Base-by-base conservation (phyloP, 1,284 basidiomycete species). In the Chondrostereum purpureum region DNA sequence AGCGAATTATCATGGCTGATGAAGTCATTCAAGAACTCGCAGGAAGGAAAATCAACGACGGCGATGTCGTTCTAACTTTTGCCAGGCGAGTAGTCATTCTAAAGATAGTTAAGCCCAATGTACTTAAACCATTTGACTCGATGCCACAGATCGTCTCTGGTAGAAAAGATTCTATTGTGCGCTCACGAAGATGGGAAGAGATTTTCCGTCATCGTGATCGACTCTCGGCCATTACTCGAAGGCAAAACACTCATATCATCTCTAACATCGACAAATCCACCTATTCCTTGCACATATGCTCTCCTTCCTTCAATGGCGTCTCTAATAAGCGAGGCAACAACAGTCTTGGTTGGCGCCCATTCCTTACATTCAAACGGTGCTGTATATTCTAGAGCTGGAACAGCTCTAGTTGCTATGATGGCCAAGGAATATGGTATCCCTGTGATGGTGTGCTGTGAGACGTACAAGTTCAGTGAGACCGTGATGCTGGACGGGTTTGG, bases 371-470 rank as follows among this genome's bases (percentile, higher is more conserved):
- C 94, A 4, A 96, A 99, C 58, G 96, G 96, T 3, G 84, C 92
- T 0, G 87, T 98, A 5, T 97, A 91, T 64, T 90, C 93, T 11
- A 80, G 96, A 43, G 90, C 93, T 0, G 96, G 96, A 18, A 98
- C 94, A 1, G 95, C 95, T 0, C 78, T 94, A 52, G 91, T 97
- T 17, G 92, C 95, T 0, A 94, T 99, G 92, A 83, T 98, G 73
- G 91, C 92, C 0, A 90, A 92, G 62, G 80, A 83, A 45, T 80
- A 88, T 58, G 84, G 83, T 16, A 85, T 98, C 1, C 96, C 96
- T 5, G 92, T 98, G 13, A 83, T 99, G 42, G 92, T 95, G 13
- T 97, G 93, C 57, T 96, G 94, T 56, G 96, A 99, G 68, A 99
- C 96, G 14, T 98, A 98, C 73, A 99, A 99, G 64, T 98, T 96